Evolutionary conservation across 495 filamentous ascomycete genomes (phyloP), one percentile per base, ranked within the genome.

Genomic region (Neurospora discreta): DNA sequence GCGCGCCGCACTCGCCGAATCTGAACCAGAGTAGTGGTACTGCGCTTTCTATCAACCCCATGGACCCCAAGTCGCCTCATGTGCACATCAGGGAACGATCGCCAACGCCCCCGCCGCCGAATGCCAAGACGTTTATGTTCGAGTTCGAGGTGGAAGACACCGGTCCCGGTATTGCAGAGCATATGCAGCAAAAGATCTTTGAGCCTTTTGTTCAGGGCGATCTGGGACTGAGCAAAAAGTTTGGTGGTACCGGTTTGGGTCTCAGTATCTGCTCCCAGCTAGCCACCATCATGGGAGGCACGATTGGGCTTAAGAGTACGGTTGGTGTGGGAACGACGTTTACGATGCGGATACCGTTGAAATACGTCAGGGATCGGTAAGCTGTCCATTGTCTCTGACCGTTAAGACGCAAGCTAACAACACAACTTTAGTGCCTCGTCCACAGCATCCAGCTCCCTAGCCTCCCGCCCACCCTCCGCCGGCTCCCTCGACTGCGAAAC

Each of bases 151-250:
- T 98, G 3, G 85, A 92, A 78, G 94, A 98, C 76, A 95, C 91
- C 10, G 94, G 94, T 0, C 94, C 93, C 4, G 94, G 94, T n/a
- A 96, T 98, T 72, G 90, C 93, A 0, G 86, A 87, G 33, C 80
- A 89, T 68, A 87, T 94, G 71, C 92, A 92, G 73, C 81, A 91
- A 71, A 88, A 89, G 73, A 92, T 98, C 36, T 98, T 98, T 81
- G 94, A 98, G 77, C 94, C 94, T 0, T 98, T 98, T 75, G 90
- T 97, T 10, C 94, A 98, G 80, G 94, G 92, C 2, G 94, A 98
- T 78, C 82, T 95, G 11, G 90, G 93, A 3, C 82, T 98, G 26
- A 94, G 90, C 80, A 96, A 93, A 78, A 96, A 95, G 74, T 95
- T 90, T 77, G 93, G 93, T 30, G 94, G 94, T 16, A 97, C 94